Base-by-base conservation (phyloP, 805 yeast genomes). In the Pichia californica region DNA sequence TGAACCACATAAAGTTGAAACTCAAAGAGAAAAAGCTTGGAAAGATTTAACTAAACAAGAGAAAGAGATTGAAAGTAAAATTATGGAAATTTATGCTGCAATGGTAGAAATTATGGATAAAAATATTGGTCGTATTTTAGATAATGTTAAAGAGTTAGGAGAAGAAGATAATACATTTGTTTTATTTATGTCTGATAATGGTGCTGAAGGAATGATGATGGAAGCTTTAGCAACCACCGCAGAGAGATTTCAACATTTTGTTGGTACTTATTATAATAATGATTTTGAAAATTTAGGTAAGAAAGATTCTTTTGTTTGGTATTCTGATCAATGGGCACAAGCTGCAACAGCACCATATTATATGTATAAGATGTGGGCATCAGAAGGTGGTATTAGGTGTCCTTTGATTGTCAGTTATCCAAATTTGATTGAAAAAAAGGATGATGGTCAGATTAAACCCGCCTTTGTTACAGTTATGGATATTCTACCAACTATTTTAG, bases 161-260 rank as follows among this genome's bases (percentile, higher is more conserved):
- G 74, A 74, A 53, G 55, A 68, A 23, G 81, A 77, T 32, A 73
- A 78, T 57, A 77, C 83, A 0, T 63, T 76, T 50, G 63, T 77
- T n/a, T 48, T 76, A 28, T 78, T 78, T 61, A 73, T 77, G 71
- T 75, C 81, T 4, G 83, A 78, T 56, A 78, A 78, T 55, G 83
- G 83, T 20, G 83, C 83, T 5, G 83, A 78, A 54, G 80, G 83
- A 14, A 70, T 75, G 68, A 58, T 74, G 39, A 62, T 74, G 59
- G 81, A 77, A 49, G 81, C 79, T 3, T 59, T 74, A 51, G 81
- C 83, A 2, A 55, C 74, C 36, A 46, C 59, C 4, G 47, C 53
- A 20, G 57, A 52, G 23, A 59, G 63, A 31, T 58, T 54, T 39
- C 35, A 48, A 16, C 57, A 52, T 7, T 44, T 51, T 14, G 54